Base-by-base conservation (phyloP, 2,329 filamentous ascomycete species). In the Capronia americana region DNA sequence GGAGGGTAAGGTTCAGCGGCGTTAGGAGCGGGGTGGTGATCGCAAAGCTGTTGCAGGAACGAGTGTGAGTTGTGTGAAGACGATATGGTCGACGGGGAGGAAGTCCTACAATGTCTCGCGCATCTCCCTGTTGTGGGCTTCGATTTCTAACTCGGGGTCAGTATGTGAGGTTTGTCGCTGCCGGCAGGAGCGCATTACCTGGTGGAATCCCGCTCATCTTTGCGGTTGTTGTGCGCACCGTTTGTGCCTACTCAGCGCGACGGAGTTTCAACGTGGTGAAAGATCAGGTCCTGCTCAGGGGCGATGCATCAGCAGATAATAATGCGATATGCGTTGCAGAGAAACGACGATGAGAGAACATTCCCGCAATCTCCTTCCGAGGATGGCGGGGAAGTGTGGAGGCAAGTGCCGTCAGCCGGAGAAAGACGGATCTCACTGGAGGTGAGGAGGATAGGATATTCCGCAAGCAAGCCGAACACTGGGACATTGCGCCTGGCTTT, bases 1-100 rank as follows among this genome's bases (percentile, higher is more conserved):
- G 74, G 61, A 89, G 84, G 70, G 88, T 78, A 46, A 88, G 77
- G 77, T 89, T 89, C 72, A 89, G 61, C 2, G 66, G 66, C 6
- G 66, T 68, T 3, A 60, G 54, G 32, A 68, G 65, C 1, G 67
- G 68, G 4, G 65, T 70, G 10, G 65, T 50, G 14, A 66, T 23
- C n/a, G 65, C 65, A 63, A 57, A 68, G 63, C 68, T 67, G 56
- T 51, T 23, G 24, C 23, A 41, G 20, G 24, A 23, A 23, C 20
- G 0, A 26, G 46, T 24, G 46, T 50, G 44, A 48, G 44, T 8
- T 48, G n/a, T 7, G 23, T 34, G 3, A 34, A 34, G 32, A 12
- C 10, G 10, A 34, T 11, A 17, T n/a, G 14, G 44, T 24, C 14
- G 57, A 34, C 26, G n/a, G 32, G 44, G 8, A 23, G 17, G 12